Conservation (phyloP, 345 rosid genomes). For the Mallotus nudiflorus region DNA sequence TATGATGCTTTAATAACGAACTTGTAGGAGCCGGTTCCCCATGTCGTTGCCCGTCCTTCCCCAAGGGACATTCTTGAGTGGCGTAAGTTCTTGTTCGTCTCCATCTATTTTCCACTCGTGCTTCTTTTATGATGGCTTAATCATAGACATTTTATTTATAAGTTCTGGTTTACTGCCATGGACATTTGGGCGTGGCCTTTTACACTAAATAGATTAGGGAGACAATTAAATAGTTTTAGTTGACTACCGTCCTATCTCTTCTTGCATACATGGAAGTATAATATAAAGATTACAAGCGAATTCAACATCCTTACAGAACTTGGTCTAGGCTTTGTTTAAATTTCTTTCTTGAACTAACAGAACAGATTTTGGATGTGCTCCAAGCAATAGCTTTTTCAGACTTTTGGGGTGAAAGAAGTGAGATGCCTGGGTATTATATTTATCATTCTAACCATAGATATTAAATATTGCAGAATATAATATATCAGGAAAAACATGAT, state of each 20-base stretch:
- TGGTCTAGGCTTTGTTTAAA: background rate
- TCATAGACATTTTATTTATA: background rate
- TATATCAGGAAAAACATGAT: background rate
- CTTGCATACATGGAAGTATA: background rate
- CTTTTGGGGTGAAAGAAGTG: background rate
- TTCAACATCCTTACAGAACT: background rate
- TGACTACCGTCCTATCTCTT: background rate
- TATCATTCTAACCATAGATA: background rate
- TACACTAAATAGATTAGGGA: background rate
- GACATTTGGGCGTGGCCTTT: no score
- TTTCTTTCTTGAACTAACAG: background rate
- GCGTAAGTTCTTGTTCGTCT: constrained; percentile 63
- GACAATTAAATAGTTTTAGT: background rate
- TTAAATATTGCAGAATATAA: background rate
- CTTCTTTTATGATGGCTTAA: background rate
- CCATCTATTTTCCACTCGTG: background rate
- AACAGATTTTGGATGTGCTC: background rate
- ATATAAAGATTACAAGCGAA: background rate
- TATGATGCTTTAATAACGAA: constrained; percentile 20
- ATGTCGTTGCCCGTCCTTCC: constrained; percentile 92
- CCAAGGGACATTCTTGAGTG: constrained; percentile 91
- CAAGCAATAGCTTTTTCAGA: background rate
- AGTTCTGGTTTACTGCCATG: background rate
- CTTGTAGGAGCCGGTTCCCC: constrained; percentile 94
- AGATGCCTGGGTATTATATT: background rate